Conservation (phyloP, 495 filamentous ascomycete species). For the Hypoxylon lenormandii region DNA sequence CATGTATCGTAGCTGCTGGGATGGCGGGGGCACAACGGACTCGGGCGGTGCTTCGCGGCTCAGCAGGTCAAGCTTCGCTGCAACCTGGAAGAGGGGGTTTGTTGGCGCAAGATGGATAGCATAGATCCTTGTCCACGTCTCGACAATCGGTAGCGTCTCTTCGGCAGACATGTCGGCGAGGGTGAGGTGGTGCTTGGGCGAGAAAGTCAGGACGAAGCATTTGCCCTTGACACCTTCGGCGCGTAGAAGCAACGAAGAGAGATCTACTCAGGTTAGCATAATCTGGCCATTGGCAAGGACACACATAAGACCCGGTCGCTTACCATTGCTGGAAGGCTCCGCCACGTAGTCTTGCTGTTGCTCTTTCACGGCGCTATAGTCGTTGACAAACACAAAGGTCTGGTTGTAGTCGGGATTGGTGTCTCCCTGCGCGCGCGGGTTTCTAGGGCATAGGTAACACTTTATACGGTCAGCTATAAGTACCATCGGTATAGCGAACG, state of each 20-base stretch:
- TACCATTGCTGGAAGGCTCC: constrained; percentile 51
- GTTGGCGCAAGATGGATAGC: constrained; percentile 77
- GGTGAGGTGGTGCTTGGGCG: constrained; percentile 87
- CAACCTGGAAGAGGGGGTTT: constrained; percentile 70
- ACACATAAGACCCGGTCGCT: neutral
- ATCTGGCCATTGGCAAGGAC: neutral
- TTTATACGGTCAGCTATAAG: constrained; percentile 45
- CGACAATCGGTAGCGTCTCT: constrained; percentile 79
- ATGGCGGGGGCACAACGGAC: constrained; percentile 64
- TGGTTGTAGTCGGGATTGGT: constrained; percentile 84
- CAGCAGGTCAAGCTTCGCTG: constrained; percentile 47
- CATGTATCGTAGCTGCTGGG: constrained; percentile 92
- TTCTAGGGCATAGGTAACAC: constrained; percentile 97
- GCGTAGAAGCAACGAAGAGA: constrained; percentile 81
- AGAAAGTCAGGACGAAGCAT: constrained; percentile 97
- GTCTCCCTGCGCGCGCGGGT: constrained; percentile 90
- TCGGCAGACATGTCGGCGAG: constrained; percentile 81
- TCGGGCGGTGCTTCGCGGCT: constrained; percentile 56
- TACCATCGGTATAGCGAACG: neutral
- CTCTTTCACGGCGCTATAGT: constrained; percentile 97
- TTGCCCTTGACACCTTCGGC: constrained; percentile 90
- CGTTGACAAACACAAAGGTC: constrained; percentile 96
- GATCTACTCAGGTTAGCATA: constrained; percentile 60
- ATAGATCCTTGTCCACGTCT: constrained; percentile 91
- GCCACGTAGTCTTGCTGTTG: constrained; percentile 72